Conservation (phyloP, 78 protist species). For the Dictyostelium intermedium region DNA sequence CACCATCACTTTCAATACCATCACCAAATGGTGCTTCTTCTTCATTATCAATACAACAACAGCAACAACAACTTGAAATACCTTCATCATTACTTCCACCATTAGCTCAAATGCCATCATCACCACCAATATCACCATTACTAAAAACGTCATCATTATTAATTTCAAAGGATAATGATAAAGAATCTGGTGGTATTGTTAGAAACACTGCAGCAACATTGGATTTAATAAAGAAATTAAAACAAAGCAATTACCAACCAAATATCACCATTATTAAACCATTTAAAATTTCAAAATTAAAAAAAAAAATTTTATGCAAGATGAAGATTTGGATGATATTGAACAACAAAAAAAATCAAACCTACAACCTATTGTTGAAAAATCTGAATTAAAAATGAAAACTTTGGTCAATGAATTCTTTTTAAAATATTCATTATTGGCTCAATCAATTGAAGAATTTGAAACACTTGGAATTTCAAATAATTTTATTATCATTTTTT, state of each 20-base stretch:
- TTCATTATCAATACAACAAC: background rate
- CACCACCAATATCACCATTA: background rate
- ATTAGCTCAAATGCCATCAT: background rate
- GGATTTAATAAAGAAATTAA: background rate
- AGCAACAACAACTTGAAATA: background rate
- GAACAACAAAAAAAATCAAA: background rate
- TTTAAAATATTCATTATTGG: background rate
- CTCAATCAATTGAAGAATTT: background rate
- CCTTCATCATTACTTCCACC: background rate
- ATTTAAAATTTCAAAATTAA: slow-evolving; percentile 6
- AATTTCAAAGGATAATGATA: background rate
- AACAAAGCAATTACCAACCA: background rate
- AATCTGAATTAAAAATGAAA: background rate
- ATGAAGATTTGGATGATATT: background rate
- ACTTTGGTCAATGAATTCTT: background rate
- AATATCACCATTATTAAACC: background rate
- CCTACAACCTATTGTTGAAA: background rate
- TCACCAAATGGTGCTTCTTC: background rate
- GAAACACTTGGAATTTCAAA: background rate
- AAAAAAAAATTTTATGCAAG: background rate
- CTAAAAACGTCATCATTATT: background rate
- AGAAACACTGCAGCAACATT: background rate
- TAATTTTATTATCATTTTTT: background rate
- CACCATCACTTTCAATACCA: background rate
- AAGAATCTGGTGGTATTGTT: background rate